Base-by-base conservation (phyloP, 2,329 filamentous ascomycete species). In the Cladobotryum protrusum region DNA sequence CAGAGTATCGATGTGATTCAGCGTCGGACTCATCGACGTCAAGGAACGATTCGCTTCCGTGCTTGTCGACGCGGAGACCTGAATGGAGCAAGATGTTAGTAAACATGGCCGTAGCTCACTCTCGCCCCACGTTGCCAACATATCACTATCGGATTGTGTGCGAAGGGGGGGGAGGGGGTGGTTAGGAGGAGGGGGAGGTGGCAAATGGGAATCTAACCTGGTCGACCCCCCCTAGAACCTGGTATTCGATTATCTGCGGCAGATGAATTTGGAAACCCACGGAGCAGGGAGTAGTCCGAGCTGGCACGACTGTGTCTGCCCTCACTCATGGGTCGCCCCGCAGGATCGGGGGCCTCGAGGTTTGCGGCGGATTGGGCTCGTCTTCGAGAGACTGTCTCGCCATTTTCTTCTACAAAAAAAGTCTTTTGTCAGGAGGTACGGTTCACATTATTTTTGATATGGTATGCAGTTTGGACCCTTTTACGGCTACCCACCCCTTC, bases 1-100 rank as follows among this genome's bases (percentile, higher is more conserved):
- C 84, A 1, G 84, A 83, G 58, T 82, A 82, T 48, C 78, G 74
- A 52, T 79, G 78, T 15, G 83, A 82, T 45, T 87, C 84, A 33
- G 72, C 78, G 53, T 86, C 83, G 8, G 84, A 87, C 63, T 88
- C 85, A 43, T 89, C 85, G 44, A 85, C 71, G 52, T 86, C 81
- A 36, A 86, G 67, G 57, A 86, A 85, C 1, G 82, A 79, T 54
- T 76, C 70, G n/a, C 65, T 66, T 40, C 68, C 65, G 4, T 69
- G 67, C 40, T 68, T 69, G 51, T 81, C 78, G 11, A 78, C 63
- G 19, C 77, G 74, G 42, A 79, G 73, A 47, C 78, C 77, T n/a
- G 74, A 66, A 6, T 70, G 73, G 42, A 75, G 74, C 49, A 77
- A 67, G 69, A 75, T 74, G 57, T 71, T 72, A 43, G 72, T 24